A percentile compares a stretch with the other conserved stretches of the same genome.
Conservation (phyloP, 2,329 filamentous ascomycete species). For the Epichloe sp. region DNA sequence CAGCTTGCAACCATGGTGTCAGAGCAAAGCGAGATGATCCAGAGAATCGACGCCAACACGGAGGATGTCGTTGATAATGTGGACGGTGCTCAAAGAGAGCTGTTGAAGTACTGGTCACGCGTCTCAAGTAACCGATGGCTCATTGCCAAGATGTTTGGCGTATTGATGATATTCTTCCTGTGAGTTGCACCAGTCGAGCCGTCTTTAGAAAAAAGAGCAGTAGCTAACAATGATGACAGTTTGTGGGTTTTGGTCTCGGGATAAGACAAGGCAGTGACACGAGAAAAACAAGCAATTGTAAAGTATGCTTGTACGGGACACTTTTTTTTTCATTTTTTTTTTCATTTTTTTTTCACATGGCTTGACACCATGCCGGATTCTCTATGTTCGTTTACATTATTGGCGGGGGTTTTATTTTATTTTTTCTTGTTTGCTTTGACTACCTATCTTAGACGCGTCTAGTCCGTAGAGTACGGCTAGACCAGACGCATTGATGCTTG, state of each 20-base stretch:
- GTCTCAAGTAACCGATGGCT: conserved; percentile 94
- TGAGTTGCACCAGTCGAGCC: conserved; percentile 20
- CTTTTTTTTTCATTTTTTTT: background rate
- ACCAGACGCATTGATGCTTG: conserved; percentile 4
- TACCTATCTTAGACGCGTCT: conserved; percentile 4
- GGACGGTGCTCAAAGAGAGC: conserved; percentile 84
- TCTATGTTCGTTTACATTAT: conserved; percentile 1
- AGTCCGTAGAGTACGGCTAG: conserved; percentile 2
- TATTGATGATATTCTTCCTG: conserved; percentile 89
- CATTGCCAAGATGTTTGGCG: conserved; percentile 65
- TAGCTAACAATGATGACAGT: conserved; percentile 11
- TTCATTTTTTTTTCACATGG: background rate
- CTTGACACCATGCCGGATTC: background rate
- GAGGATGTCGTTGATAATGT: conserved; percentile 98
- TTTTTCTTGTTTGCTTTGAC: background rate
- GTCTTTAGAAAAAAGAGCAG: background rate
- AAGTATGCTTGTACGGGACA: background rate
- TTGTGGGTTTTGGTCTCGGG: conserved; percentile 28
- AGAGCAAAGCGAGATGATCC: conserved; percentile 95
- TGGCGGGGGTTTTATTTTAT: background rate
- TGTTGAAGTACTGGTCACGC: conserved; percentile 93
- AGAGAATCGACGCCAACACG: conserved; percentile 92
- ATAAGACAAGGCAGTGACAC: conserved; percentile 8
- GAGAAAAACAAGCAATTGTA: background rate
- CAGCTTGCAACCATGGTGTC: conserved; percentile 94